These are phyloP conservation scores for Rhynchosporium secalis DNA, from an alignment of 2,329 filamentous ascomycete genomes.

Conservation along the genomic window DNA sequence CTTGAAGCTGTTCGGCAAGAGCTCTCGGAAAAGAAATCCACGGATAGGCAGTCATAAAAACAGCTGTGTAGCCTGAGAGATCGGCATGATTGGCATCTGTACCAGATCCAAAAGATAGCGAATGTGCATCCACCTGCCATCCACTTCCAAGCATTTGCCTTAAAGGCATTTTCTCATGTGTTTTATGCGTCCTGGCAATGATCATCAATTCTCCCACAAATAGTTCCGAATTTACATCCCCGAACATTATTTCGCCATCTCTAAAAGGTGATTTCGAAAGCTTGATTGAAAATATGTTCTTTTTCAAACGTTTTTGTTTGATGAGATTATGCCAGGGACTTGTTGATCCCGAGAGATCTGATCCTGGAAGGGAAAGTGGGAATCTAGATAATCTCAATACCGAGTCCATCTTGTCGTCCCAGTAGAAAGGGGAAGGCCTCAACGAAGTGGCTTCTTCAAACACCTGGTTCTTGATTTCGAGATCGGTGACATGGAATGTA, in stretches of 20 bases:
- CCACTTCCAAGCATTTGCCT: conserved; percentile 6
- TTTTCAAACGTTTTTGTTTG: neutral
- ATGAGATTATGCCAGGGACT: conserved; percentile 6
- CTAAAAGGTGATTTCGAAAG: conserved; percentile 2
- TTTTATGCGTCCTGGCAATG: conserved; percentile 1
- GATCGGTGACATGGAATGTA: neutral
- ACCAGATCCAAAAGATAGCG: conserved; percentile 2
- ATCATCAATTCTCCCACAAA: neutral
- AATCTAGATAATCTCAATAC: conserved; percentile 4
- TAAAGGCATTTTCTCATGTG: conserved; percentile 7
- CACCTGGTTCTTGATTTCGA: conserved; percentile 7
- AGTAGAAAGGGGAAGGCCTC: conserved; percentile 1
- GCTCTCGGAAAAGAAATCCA: conserved; percentile 1
- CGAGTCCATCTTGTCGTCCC: conserved; percentile 1
- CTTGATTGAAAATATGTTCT: conserved; percentile 4
- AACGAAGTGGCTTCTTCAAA: conserved; percentile 5
- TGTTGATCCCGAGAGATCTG: conserved; percentile 3
- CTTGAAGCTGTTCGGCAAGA: conserved; percentile 4
- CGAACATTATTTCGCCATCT: conserved; percentile 9
- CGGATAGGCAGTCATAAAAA: neutral
- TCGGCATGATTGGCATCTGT: conserved; percentile 1
- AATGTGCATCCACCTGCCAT: conserved; percentile 1
- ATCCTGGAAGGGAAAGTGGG: conserved; percentile 4
- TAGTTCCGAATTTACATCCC: neutral
- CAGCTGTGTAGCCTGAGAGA: conserved; percentile 5